These are phyloP conservation scores for Diphasiastrum complanatum DNA, from an alignment of 83 land plant genomes.

Conservation along the genomic window DNA sequence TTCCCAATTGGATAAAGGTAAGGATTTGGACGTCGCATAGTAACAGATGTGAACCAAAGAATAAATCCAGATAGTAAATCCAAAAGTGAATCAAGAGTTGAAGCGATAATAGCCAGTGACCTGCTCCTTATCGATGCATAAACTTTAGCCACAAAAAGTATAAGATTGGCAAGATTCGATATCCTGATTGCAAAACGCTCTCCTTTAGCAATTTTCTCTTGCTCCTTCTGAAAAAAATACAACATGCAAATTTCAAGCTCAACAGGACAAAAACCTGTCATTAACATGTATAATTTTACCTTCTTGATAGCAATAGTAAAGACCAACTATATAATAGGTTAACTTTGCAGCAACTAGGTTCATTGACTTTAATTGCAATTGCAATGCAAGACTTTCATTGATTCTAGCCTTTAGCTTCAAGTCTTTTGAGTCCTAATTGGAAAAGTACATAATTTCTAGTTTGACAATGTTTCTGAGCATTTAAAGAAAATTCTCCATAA, in stretches of 20 bases:
- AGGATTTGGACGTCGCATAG: conserved; percentile 79
- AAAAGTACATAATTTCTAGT: too few relatives aligned
- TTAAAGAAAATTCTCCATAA: too few relatives aligned
- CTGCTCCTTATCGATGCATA: conserved; percentile 79
- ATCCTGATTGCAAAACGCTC: conserved; percentile 70
- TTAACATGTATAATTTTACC: too few relatives aligned
- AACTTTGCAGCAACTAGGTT: too few relatives aligned
- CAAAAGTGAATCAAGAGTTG: conserved; percentile 83
- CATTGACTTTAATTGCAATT: too few relatives aligned
- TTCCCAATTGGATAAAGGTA: conserved; percentile 94
- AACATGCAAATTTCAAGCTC: conserved; percentile 5
- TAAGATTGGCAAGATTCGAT: conserved; percentile 80
- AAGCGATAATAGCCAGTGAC: conserved; percentile 84
- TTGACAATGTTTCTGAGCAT: too few relatives aligned
- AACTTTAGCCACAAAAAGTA: conserved; percentile 84
- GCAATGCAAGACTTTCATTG: too few relatives aligned
- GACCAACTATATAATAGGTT: too few relatives aligned
- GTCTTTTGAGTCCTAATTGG: too few relatives aligned
- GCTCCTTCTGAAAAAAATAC: conserved; percentile 58
- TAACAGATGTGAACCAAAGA: conserved; percentile 84
- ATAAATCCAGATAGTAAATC: conserved; percentile 92
- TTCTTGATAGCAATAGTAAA: too few relatives aligned
- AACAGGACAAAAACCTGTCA: too few relatives aligned
- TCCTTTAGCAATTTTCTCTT: conserved; percentile 50
- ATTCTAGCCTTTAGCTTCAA: too few relatives aligned